Base-by-base conservation (phyloP, 2,329 filamentous ascomycete genomes). In the Exophiala sp. region DNA sequence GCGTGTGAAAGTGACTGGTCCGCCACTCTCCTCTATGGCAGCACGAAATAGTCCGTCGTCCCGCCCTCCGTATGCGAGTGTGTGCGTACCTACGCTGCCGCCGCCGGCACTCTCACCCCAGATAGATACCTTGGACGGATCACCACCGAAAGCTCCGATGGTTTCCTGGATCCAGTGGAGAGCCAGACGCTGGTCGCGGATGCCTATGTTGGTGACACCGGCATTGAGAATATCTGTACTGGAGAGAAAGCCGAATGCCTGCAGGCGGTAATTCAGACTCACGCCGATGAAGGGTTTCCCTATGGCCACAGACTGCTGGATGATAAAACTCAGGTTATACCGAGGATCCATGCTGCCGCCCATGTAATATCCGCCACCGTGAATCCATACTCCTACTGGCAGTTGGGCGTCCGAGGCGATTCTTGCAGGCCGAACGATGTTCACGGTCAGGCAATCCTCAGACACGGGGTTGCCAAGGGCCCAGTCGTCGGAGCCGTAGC, bases 271-370 rank as follows among this genome's bases (percentile, higher is more conserved):
- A 58, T 79, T 79, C 57, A 80, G 68, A 38, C 70, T 73, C 2
- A 79, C 74, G 1, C 68, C 74, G 13, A 81, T 70, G 34, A 82
- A 68, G 0, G 76, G 77, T 57, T 77, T 73, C 34, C 69, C 70
- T 18, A 79, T 72, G 2, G 73, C 65, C 34, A 75, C 72, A 5
- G 75, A 72, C 21, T 76, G 72, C 38, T 73, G 66, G 5, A 85
- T 77, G 40, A 83, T 74, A 51, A 75, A 78, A 11, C 76, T 77
- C 50, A 82, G 68, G 59, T 85, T 85, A 62, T 85, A 85, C 46
- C 80, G 74, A 3, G 74, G 68, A 52, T 81, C 78, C 10, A 53
- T 66, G 58, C 57, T 72, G 62, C 62, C 72, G 1, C 80, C 80
- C 24, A 70, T 66, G 44, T 68, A 73, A 3, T 79, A 70, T 1